Base-by-base conservation (phyloP, 179 eudicot genomes). In the Beta lomatogona region DNA sequence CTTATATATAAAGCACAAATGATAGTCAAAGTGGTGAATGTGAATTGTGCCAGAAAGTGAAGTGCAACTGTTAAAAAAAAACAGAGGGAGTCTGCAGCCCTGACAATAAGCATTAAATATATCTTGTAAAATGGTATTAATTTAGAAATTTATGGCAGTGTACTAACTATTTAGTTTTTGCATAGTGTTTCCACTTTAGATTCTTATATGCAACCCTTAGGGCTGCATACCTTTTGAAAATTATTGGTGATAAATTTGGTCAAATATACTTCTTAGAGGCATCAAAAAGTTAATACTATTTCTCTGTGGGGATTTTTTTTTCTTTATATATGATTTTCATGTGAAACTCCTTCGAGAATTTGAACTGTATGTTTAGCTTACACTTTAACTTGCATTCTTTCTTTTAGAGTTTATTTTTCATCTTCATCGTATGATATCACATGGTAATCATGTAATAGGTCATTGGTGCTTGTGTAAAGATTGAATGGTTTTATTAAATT, bases 401-500 rank as follows among this genome's bases (percentile, higher is more conserved):
- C 71, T 6, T 15, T 15, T 36, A 66, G 41, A 36, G 41, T 36
- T 36, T 36, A 2, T 41, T 31, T 28, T 13, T 66, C n/a, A 10
- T 31, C 19, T 41, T 10, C 48, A 11, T 5, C 15, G 36, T 64
- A 64, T 64, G 31, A 11, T 22, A 8, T 64, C 15, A 12, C 36
- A 22, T 18, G 19, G 15, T 36, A 13, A 66, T 25, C 45, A 66
- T 66, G 70, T 22, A 28, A 66, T 66, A 25, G 7, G 14, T 44
- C 6, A 2, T 68, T 68, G 72, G 21, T 15, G 21, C 50, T n/a
- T 21, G 48, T 13, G 25, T 54, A 50, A 73, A 25, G 19, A 48
- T 65, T 53, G 65, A 55, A 36, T 86, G 75, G 77, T 78, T 44
- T 81, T 57, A 21, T 84, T 73, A 28, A 55, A 64, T 72, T 79